These are phyloP conservation scores for Ilyonectria robusta DNA, from an alignment of 2,329 filamentous ascomycete genomes.

Conservation along the genomic window DNA sequence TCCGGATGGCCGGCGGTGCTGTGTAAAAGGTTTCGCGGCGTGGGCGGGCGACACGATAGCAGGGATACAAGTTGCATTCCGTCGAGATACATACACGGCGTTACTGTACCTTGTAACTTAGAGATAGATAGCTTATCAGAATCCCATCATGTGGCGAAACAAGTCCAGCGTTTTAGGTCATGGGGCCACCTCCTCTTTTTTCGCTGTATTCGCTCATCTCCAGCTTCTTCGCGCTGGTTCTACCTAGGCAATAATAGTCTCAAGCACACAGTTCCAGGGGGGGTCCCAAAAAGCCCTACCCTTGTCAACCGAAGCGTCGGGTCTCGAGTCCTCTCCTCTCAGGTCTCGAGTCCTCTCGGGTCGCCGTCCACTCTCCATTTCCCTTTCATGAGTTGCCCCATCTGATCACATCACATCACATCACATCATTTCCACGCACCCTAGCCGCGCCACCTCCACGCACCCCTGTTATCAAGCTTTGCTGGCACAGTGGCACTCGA, in stretches of 20 bases:
- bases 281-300: conserved; percentile 3
- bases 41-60: no score
- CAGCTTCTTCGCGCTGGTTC: no score
- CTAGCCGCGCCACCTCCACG: conserved; percentile 2
- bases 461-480: conserved; percentile 4
- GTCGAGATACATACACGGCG: no score
- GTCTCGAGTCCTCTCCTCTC: neutral
- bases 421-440: conserved; percentile 24
- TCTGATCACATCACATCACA: conserved; percentile 25
- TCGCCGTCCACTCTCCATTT: conserved; percentile 9
- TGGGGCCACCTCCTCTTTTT: no score
- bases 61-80: no score
- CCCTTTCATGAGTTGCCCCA: conserved; percentile 2
- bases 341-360: neutral
- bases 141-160: no score
- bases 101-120: no score
- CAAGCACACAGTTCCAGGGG: no score
- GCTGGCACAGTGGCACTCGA: neutral
- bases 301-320: conserved; percentile 27
- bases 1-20: neutral
- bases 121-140: no score
- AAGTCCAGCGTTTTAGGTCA: no score
- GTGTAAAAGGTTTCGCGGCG: neutral
- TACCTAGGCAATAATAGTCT: no score
- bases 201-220: no score